These are phyloP conservation scores for Malassezia furfur DNA, from an alignment of 1,284 basidiomycete genomes.

Conservation along the genomic window DNA sequence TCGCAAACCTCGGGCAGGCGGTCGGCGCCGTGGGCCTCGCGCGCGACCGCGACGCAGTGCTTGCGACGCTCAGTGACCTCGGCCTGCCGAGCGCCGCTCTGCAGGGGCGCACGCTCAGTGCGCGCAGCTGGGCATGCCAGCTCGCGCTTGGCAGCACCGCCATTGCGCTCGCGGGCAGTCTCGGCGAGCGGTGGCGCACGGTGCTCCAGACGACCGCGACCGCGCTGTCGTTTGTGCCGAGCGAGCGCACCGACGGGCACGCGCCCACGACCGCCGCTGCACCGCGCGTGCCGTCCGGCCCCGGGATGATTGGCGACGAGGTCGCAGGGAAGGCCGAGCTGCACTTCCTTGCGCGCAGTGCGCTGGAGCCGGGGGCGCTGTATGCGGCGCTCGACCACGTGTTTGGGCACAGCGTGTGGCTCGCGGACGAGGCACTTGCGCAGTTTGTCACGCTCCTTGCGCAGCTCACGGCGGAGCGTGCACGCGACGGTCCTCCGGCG, in stretches of 20 bases:
- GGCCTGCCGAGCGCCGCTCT: conserved; percentile 12
- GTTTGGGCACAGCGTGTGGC: neutral
- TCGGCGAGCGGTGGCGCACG: conserved; percentile 80
- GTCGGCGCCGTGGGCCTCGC: conserved; percentile 74
- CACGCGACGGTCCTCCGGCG: conserved; percentile 67
- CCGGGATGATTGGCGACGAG: neutral
- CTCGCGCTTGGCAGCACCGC: conserved; percentile 71
- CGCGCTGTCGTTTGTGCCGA: conserved; percentile 18
- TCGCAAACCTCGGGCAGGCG: conserved; percentile 75
- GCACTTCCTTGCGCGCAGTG: neutral
- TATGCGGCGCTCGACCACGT: conserved; percentile 1
- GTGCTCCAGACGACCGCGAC: conserved; percentile 59
- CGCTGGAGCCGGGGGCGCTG: neutral
- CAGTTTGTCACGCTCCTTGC: conserved; percentile 1
- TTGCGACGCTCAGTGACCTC: conserved; percentile 54
- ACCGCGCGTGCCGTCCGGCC: neutral
- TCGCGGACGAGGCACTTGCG: neutral
- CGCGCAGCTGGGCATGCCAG: conserved; percentile 80
- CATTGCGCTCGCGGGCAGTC: conserved; percentile 69
- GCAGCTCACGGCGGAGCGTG: neutral
- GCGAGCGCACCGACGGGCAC: neutral
- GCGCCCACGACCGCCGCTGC: neutral
- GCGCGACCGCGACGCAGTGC: conserved; percentile 84
- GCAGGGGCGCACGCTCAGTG: conserved; percentile 56
- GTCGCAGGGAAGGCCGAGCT: neutral